Evolutionary conservation across 2,329 filamentous ascomycete genomes (phyloP).

Genomic region (Beauveria varroae): DNA sequence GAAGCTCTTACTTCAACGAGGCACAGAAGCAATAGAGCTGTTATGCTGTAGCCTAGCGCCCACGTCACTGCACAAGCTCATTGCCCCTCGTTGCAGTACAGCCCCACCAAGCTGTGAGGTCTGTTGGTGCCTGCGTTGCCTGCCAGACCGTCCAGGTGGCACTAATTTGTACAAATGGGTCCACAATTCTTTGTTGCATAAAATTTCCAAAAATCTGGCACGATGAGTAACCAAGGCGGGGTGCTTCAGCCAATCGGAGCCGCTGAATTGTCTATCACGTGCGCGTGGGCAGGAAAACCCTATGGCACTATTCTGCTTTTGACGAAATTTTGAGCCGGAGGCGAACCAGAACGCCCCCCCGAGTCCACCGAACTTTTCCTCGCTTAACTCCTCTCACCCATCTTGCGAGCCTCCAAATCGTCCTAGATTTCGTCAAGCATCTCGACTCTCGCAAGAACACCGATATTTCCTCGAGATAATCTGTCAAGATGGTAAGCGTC

Average conservation of each 20-base stretch:
- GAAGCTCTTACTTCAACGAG: neutral
- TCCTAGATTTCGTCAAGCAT: slow-evolving; percentile 47
- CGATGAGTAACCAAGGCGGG: slow-evolving; percentile 8
- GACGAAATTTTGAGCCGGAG: slow-evolving; percentile 31
- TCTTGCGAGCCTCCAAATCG: slow-evolving; percentile 48
- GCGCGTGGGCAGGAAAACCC: slow-evolving; percentile 28
- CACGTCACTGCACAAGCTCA: slow-evolving; percentile 8
- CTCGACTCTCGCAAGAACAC: slow-evolving; percentile 40
- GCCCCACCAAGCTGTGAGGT: slow-evolving; percentile 1
- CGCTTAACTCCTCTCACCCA: slow-evolving; percentile 38
- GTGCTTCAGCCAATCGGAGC: slow-evolving; percentile 15
- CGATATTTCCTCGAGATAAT: slow-evolving; percentile 38
- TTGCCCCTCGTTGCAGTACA: neutral
- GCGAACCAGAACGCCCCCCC: slow-evolving; percentile 27
- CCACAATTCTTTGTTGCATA: slow-evolving; percentile 6
- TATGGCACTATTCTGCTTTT: slow-evolving; percentile 30
- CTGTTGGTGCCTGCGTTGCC: neutral
- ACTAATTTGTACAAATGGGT: slow-evolving; percentile 11
- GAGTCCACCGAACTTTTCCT: slow-evolving; percentile 42
- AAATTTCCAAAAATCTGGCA: slow-evolving; percentile 12
- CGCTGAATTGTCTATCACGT: slow-evolving; percentile 25
- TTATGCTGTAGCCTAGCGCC: slow-evolving; percentile 7
- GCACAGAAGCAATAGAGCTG: neutral
- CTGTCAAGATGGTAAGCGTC: slow-evolving; percentile 63
- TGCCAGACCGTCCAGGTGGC: neutral